These are phyloP conservation scores for Candida pseudoglaebosa DNA, from an alignment of 805 yeast species.

Conservation along the genomic window DNA sequence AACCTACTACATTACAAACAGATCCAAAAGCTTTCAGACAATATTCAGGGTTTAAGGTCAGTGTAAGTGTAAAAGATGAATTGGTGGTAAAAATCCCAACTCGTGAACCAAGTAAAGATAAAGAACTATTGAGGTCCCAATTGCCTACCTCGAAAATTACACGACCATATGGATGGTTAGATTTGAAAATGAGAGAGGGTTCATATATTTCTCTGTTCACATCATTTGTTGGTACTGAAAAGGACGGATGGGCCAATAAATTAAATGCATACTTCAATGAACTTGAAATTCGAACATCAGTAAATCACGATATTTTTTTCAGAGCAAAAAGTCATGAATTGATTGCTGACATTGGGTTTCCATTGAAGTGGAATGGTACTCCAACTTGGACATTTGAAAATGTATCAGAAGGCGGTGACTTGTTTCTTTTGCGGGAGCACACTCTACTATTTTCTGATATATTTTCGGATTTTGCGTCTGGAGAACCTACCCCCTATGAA, in stretches of 20 bases:
- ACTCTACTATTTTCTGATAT: conserved; percentile 67
- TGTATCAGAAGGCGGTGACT: conserved; percentile 46
- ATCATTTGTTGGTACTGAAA: conserved; percentile 49
- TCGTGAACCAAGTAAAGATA: conserved; percentile 79
- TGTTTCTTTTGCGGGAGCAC: conserved; percentile 81
- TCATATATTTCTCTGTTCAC: conserved; percentile 46
- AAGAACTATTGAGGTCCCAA: conserved; percentile 19
- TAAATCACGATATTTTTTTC: conserved; percentile 80
- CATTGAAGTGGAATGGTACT: conserved; percentile 79
- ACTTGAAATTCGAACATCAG: conserved; percentile 73
- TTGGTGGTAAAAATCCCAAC: conserved; percentile 72
- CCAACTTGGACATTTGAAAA: conserved; percentile 64
- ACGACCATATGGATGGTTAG: conserved; percentile 92
- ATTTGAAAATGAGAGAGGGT: conserved; percentile 54
- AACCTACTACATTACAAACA: conserved; percentile 23
- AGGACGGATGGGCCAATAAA: conserved; percentile 53
- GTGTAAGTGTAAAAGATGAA: conserved; percentile 61
- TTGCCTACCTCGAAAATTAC: conserved; percentile 15
- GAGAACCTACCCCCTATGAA: conserved; percentile 69
- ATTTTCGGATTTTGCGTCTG: conserved; percentile 71
- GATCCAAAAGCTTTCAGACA: conserved; percentile 51
- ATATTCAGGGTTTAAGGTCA: conserved; percentile 52
- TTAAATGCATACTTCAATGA: conserved; percentile 43
- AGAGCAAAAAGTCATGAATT: conserved; percentile 56
- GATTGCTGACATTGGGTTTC: conserved; percentile 59